Evolutionary conservation across 2,329 filamentous ascomycete species (phyloP), one percentile per base, ranked within the genome.

Genomic region (Colletotrichum sp.): DNA sequence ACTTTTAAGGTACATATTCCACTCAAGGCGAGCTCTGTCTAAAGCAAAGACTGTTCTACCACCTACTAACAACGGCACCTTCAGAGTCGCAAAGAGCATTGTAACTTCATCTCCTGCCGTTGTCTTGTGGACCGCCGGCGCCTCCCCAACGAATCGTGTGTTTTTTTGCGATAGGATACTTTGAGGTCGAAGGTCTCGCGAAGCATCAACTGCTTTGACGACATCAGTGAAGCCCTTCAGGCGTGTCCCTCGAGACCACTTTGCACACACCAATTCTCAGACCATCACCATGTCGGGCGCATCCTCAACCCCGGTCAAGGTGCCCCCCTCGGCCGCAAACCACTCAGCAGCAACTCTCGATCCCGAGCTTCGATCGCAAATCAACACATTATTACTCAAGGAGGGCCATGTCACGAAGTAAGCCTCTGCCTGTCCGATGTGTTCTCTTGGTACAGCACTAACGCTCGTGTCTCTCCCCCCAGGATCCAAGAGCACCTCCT

Each of bases 401-500:
- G 91, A 92, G 61, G 92, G 92, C 5, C 89, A 93, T 77, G 88
- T 93, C 28, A 83, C 87, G 63, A 92, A 90, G 92, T 93, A 86
- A 68, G 85, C 58, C 66, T 65, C 67, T 77, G 61, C n/a, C 48
- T 18, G 34, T 63, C 61, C 72, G 68, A 70, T 28, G 36, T 61
- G 12, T 18, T 57, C 55, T 32, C 55, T 36, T 34, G 28, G 24
- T 8, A n/a, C 15, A 9, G 26, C 24, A 24, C 18, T 34, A 24
- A 55, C 34, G 52, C 15, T 38, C 6, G 26, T 21, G 21, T 21
- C 9, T 32, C 26, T 16, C 52, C 34, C 32, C 16, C 15, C 80
- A 93, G 92, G 79, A 93, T 93, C 79, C 91, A 93, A 86, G 91
- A 93, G 73, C 85, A 88, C 58, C 89, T 93, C 81, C 89, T 93